Conservation (phyloP, 2,329 filamentous ascomycete species). For the Coleophoma cylindrospora region DNA sequence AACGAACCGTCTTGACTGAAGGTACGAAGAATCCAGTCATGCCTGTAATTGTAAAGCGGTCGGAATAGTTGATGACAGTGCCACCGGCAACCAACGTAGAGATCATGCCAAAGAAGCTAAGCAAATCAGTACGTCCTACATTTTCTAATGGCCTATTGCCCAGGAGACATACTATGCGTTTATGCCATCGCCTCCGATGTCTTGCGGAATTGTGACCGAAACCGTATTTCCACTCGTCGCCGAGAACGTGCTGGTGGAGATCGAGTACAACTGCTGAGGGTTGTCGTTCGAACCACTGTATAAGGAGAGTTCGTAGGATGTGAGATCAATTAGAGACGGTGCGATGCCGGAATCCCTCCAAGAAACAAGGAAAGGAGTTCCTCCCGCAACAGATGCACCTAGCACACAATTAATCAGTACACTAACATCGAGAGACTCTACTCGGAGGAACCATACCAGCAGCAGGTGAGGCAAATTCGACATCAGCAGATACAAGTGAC, state of each 20-base stretch:
- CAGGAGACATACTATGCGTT: conserved; percentile 26
- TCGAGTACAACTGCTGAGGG: conserved; percentile 39
- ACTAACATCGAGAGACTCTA: conserved; percentile 23
- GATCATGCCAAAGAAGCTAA: conserved; percentile 55
- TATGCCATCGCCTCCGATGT: conserved; percentile 17
- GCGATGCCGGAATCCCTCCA: conserved; percentile 51
- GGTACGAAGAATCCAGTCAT: conserved; percentile 57
- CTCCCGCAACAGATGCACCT: conserved; percentile 43
- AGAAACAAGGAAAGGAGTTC: conserved; percentile 43
- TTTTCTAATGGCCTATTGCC: too few species aligned
- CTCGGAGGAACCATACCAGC: conserved; percentile 24
- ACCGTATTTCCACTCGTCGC: conserved; percentile 11
- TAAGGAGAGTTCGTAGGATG: conserved; percentile 52
- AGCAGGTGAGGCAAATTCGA: conserved; percentile 43
- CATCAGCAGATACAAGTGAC: conserved; percentile 10
- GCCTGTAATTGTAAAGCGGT: conserved; percentile 57
- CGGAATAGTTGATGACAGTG: conserved; percentile 52
- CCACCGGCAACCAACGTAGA: conserved; percentile 48
- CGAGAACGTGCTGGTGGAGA: conserved; percentile 22
- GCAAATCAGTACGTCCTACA: neutral
- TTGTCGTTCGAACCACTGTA: conserved; percentile 54
- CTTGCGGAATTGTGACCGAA: conserved; percentile 19
- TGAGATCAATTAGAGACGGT: conserved; percentile 43
- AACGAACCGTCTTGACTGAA: conserved; percentile 22
- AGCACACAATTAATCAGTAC: conserved; percentile 45